Evolutionary conservation across 768 basidiomycete species (phyloP).

Genomic region (Ramaria sp.): DNA sequence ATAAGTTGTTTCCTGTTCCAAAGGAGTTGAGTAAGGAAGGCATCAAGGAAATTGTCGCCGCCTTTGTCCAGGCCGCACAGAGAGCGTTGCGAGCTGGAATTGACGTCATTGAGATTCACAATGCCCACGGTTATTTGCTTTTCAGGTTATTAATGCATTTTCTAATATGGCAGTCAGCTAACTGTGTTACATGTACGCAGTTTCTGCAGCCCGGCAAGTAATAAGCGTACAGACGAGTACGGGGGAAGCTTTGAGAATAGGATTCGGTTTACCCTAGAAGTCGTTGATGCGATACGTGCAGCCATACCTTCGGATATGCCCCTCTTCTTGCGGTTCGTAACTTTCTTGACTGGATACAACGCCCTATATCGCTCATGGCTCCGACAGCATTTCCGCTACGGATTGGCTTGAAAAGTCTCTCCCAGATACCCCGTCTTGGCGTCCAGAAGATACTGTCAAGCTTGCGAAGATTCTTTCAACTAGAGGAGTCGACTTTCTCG

Average conservation of each 20-base stretch:
- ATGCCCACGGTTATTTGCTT: conserved; percentile 53
- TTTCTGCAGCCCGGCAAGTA: conserved; percentile 51
- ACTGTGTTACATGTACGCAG: neutral
- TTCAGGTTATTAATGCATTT: conserved; percentile 22
- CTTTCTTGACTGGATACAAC: neutral
- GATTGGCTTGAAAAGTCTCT: conserved; percentile 60
- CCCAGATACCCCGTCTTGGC: conserved; percentile 57
- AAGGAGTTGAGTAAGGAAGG: conserved; percentile 46
- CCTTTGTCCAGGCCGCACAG: conserved; percentile 41
- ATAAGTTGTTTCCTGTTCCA: conserved; percentile 36
- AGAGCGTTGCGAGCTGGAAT: conserved; percentile 50
- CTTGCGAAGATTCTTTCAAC: conserved; percentile 48
- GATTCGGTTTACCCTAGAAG: conserved; percentile 46
- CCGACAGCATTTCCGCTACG: conserved; percentile 48
- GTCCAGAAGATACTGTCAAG: conserved; percentile 52
- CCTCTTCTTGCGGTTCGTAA: conserved; percentile 52
- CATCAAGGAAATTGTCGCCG: conserved; percentile 44
- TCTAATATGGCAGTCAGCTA: conserved; percentile 16
- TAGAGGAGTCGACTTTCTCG: conserved; percentile 66
- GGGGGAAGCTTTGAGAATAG: conserved; percentile 67
- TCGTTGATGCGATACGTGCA: conserved; percentile 52
- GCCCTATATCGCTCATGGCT: neutral
- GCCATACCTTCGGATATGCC: conserved; percentile 54
- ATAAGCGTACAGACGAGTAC: conserved; percentile 58
- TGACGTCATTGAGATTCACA: conserved; percentile 52